Conservation (phyloP, 352 stramenopile species). For the Globisporangium iwayamae region DNA sequence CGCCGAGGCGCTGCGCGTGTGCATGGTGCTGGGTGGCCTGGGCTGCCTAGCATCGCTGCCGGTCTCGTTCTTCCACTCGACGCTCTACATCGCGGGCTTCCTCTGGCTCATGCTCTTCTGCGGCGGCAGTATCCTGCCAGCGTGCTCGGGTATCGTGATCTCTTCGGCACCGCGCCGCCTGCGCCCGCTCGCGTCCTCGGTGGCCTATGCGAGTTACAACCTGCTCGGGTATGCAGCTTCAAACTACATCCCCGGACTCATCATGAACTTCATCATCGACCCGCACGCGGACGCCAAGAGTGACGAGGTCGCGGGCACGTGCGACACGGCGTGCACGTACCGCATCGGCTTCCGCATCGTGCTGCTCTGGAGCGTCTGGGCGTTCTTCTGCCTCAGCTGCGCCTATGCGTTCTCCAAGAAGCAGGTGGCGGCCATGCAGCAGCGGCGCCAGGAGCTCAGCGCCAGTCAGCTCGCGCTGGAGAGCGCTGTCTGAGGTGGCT, state of each 20-base stretch:
- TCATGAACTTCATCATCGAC: constrained; percentile 81
- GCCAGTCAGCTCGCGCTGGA: constrained; percentile 8
- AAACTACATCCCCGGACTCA: constrained; percentile 80
- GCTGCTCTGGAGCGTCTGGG: constrained; percentile 65
- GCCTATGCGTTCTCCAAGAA: constrained; percentile 18
- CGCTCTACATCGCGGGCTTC: constrained; percentile 59
- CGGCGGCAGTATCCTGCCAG: constrained; percentile 60
- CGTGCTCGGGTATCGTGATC: constrained; percentile 85
- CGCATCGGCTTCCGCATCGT: constrained; percentile 82
- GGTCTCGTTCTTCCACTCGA: constrained; percentile 67
- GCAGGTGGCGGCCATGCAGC: constrained; percentile 6
- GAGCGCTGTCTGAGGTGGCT: neutral
- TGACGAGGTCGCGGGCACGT: constrained; percentile 25
- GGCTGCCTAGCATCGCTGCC: constrained; percentile 49
- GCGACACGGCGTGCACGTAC: constrained; percentile 76
- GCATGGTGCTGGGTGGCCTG: constrained; percentile 59
- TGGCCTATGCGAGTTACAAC: constrained; percentile 82
- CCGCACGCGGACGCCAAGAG: constrained; percentile 23
- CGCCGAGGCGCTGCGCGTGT: constrained; percentile 63
- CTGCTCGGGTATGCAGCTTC: constrained; percentile 82
- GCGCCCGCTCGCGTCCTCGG: constrained; percentile 68
- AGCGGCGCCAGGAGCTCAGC: constrained; percentile 1
- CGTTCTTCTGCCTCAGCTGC: constrained; percentile 65
- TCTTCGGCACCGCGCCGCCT: constrained; percentile 56
- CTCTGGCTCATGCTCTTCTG: constrained; percentile 87